Base-by-base conservation (phyloP, 2,329 filamentous ascomycete genomes). In the Didymella sp. region DNA sequence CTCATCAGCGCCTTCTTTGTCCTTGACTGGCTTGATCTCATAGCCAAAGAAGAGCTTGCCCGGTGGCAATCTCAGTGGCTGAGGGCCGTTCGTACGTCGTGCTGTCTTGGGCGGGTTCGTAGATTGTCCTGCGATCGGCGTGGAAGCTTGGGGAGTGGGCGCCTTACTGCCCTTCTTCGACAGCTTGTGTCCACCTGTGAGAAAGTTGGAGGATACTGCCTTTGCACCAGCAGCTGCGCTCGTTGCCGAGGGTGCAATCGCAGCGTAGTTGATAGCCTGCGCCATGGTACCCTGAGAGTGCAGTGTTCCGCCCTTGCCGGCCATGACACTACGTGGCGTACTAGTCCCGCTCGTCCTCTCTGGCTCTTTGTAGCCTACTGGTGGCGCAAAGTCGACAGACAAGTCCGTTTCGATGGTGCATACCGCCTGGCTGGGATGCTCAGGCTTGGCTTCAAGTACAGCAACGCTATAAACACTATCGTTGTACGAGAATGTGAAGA, bases 31-130 rank as follows among this genome's bases (percentile, higher is more conserved):
- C 76, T 90, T 96, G 73, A 96, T 85, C 70, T 96, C 89, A 71
- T 98, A 99, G 3, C 95, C 95, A 62, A 99, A 96, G 81, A 99
- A 99, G 4, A 99, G 82, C 77, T 97, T 96, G 69, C 95, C 95
- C 0, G 90, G 89, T 0, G 91, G 85, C 48, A 99, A 76, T 25
- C 95, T 85, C 7, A 99, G 83, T 3, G 94, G 92, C 72, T 95
- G 90, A 0, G 94, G 92, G 0, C 92, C 93, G 62, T 94, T 92
- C 13, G 83, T 87, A 59, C 85, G 79, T 3, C 78, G 75, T 42
- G 77, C 73, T 3, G 79, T 73, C 24, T 68, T 69, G 60, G 84
- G 72, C 4, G 67, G 71, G 52, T 76, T 75, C 17, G 73, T 79
- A 62, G 67, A 80, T 27, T 79, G 75, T 15, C 85, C 85, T 9